Evolutionary conservation across 495 filamentous ascomycete species (phyloP).

Genomic region (Daldinia caldariorum): DNA sequence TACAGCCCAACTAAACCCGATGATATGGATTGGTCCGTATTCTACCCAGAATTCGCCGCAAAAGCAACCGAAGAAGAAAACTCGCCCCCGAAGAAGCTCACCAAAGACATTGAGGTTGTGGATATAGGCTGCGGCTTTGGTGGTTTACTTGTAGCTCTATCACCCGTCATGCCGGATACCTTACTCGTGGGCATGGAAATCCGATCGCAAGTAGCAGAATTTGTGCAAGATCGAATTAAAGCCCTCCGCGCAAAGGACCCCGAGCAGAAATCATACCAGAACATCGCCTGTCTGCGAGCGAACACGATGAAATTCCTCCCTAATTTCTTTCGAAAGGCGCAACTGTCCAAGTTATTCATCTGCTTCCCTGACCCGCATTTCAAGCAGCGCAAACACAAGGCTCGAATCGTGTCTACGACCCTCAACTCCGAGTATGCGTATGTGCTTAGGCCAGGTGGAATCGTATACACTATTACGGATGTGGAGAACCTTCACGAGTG

Average conservation of each 20-base stretch:
- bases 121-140: slow-evolving; percentile 98
- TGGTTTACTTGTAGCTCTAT: slow-evolving; percentile 86
- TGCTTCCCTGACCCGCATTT: slow-evolving; percentile 99
- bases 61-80: slow-evolving; percentile 29
- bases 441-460: slow-evolving; percentile 80
- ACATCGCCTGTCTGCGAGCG: slow-evolving; percentile 83
- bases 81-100: slow-evolving; percentile 54
- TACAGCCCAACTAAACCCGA: slow-evolving; percentile 80
- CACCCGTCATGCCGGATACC: slow-evolving; percentile 80
- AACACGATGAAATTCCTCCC: slow-evolving; percentile 99
- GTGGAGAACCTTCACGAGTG: slow-evolving; percentile 93
- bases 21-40: slow-evolving; percentile 88
- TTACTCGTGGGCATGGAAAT: slow-evolving; percentile 94
- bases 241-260: slow-evolving; percentile 77
- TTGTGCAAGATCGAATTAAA: slow-evolving; percentile 83
- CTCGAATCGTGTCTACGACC: slow-evolving; percentile 87
- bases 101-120: slow-evolving; percentile 84
- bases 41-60: slow-evolving; percentile 77
- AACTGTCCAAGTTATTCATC: slow-evolving; percentile 91
- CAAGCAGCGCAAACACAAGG: slow-evolving; percentile 96
- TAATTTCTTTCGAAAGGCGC: slow-evolving; percentile 83
- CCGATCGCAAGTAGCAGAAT: slow-evolving; percentile 85
- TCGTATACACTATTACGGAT: slow-evolving; percentile 96
- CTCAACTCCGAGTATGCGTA: slow-evolving; percentile 95
- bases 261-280: slow-evolving; percentile 73